A percentile compares a stretch with the other conserved stretches of the same genome.
phyloP scores from a whole-genome alignment of 768 basidiomycete genomes.

The Leucocoprinus sp. region DNA sequence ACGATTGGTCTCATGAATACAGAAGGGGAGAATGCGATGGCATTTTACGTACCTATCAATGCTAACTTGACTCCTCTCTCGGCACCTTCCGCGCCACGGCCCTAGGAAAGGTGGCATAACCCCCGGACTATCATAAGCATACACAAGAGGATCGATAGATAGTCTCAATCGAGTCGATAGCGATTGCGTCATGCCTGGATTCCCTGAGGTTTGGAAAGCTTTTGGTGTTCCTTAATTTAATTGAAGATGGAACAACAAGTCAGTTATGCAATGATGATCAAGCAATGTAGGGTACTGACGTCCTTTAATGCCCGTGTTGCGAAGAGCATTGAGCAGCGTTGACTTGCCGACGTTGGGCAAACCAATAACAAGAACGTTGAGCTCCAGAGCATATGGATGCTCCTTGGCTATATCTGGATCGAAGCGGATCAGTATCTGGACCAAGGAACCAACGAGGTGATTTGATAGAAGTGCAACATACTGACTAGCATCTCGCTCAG shows the following conservation, averaged over 20 bases:
- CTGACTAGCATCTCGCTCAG: conserved; percentile 65
- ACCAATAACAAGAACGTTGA: conserved; percentile 89
- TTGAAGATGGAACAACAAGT: conserved; percentile 9
- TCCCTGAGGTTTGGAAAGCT: conserved; percentile 80
- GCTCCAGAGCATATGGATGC: conserved; percentile 61
- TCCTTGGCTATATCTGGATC: conserved; percentile 57
- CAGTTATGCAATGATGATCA: conserved; percentile 4
- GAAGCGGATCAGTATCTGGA: neutral
- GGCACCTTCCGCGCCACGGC: conserved; percentile 70
- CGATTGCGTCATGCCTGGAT: conserved; percentile 85
- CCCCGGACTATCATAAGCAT: conserved; percentile 93
- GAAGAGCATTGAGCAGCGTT: conserved; percentile 82
- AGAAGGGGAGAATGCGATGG: conserved; percentile 12
- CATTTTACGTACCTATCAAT: conserved; percentile 68
- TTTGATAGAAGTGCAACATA: conserved; percentile 36
- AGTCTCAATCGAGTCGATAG: conserved; percentile 87
- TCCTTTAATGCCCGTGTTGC: conserved; percentile 80
- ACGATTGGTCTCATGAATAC: conserved; percentile 14
- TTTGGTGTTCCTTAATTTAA: conserved; percentile 61
- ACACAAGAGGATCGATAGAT: conserved; percentile 71
- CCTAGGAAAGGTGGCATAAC: conserved; percentile 97
- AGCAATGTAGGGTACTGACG: conserved; percentile 41
- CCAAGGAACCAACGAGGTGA: conserved; percentile 5
- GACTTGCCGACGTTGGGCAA: conserved; percentile 99
- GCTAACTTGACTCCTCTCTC: conserved; percentile 92